Percentiles rank a stretch among this genome's conserved stretches.
Conservation (phyloP, 1,139 yeast genomes). For the Wickerhamomyces sp. region DNA sequence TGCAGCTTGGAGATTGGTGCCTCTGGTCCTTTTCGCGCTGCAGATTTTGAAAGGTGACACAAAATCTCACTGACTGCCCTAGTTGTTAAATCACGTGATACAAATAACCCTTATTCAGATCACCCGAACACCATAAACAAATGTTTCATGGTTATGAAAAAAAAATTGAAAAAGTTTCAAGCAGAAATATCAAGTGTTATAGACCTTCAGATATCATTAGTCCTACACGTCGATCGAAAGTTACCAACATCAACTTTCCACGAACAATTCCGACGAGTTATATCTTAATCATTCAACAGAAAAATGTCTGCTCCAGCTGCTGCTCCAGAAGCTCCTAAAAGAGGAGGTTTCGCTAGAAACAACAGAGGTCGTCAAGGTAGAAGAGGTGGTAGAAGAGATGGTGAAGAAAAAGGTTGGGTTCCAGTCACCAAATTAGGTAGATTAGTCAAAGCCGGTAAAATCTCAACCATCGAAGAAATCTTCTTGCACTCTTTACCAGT, state of each 20-base stretch:
- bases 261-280: constrained; percentile 72
- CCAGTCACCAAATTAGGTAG: constrained; percentile 99
- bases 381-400: constrained; percentile 69
- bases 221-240: constrained; percentile 66
- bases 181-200: background rate
- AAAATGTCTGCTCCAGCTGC: constrained; percentile 60
- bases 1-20: background rate
- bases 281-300: constrained; percentile 17
- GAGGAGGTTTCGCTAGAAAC: constrained; percentile 67
- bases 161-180: background rate
- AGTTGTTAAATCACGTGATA: background rate
- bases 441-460: constrained; percentile 98
- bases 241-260: constrained; percentile 91
- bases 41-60: background rate
- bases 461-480: constrained; percentile 95
- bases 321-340: constrained; percentile 51
- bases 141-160: background rate
- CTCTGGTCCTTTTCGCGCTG: background rate
- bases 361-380: constrained; percentile 56
- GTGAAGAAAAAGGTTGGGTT: constrained; percentile 98
- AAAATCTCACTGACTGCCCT: background rate
- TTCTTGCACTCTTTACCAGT: constrained; percentile 99
- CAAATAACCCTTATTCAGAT: background rate
- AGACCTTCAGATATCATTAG: background rate
- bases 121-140: background rate